Base-by-base conservation (phyloP, 495 filamentous ascomycete genomes). In the Apiosordaria backusii region DNA sequence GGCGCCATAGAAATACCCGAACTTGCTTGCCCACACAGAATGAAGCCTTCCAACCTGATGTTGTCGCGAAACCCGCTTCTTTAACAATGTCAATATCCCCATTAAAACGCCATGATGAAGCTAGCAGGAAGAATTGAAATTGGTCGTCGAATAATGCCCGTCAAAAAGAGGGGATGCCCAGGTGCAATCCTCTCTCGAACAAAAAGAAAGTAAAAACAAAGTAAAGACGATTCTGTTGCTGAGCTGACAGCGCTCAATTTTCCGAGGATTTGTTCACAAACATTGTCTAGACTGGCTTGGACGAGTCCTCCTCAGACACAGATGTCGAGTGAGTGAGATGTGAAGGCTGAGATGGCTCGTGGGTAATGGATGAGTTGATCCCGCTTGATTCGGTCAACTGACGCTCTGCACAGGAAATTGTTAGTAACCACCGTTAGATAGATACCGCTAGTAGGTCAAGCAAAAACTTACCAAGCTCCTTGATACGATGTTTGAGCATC, bases 401-500 rank as follows among this genome's bases (percentile, higher is more conserved):
- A 2, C 75, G 77, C 62, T 79, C 77, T 79, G 58, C 24, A 23
- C n/a, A n/a, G n/a, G n/a, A n/a, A n/a, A n/a, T n/a, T 26, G 16
- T 29, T 24, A 53, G 67, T 65, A 68, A 62, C 50, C 55, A 45
- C 10, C 35, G 16, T 10, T 45, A 7, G 9, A 45, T n/a, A n/a
- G n/a, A 45, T 18, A 1, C 9, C 35, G 16, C 5, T 45, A 2
- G 5, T 2, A 13, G 3, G 7, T 9, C 27, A 27, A n/a, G 40
- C 21, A 23, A 7, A 10, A 57, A 79, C 80, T 72, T 79, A 87
- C 89, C 90, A 16, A 98, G 80, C 72, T 97, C 94, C 45, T 91
- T 86, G 58, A 97, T 92, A 60, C 95, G 85, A 72, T 88, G 84
- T 62, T 88, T 88, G 64, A 99, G 80, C 89, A 99, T 96, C 75